Evolutionary conservation across 345 rosid species (phyloP).

Genomic region (Acer campestre): DNA sequence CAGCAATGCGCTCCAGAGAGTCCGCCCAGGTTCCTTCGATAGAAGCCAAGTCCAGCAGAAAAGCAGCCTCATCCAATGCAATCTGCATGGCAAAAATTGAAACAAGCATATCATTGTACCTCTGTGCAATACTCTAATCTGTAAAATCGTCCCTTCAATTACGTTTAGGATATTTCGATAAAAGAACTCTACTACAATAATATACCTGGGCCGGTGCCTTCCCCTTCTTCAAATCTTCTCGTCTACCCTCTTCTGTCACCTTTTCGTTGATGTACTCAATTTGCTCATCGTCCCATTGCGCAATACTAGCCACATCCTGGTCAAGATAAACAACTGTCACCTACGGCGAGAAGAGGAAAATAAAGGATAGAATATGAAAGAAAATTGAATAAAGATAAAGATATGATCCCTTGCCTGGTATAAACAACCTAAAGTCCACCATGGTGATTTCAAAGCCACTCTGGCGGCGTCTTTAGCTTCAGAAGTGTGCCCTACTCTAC

Average conservation of each 20-base stretch:
- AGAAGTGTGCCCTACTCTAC: slow-evolving; percentile 64
- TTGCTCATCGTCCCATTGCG: slow-evolving; percentile 94
- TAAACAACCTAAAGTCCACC: slow-evolving; percentile 90
- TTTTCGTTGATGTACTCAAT: slow-evolving; percentile 83
- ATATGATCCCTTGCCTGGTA: slow-evolving; percentile 51
- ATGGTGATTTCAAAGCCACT: slow-evolving; percentile 81
- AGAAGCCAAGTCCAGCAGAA: slow-evolving; percentile 86
- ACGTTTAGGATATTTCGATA: not conserved
- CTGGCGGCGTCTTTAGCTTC: slow-evolving; percentile 95
- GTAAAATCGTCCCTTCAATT: not conserved
- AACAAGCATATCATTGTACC: not conserved
- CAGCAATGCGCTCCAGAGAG: slow-evolving; percentile 52
- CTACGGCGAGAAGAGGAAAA: slow-evolving; percentile 4
- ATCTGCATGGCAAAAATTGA: slow-evolving; percentile 32
- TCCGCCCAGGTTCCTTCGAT: slow-evolving; percentile 82
- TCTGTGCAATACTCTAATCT: not conserved
- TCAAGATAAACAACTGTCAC: slow-evolving; percentile 4
- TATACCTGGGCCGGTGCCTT: slow-evolving; percentile 82
- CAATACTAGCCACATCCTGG: slow-evolving; percentile 73
- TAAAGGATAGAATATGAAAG: not conserved
- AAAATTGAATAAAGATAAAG: not conserved
- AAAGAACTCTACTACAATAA: not conserved
- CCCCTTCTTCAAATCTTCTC: slow-evolving; percentile 81
- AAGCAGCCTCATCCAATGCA: slow-evolving; percentile 81
- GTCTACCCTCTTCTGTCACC: slow-evolving; percentile 74